Evolutionary conservation across 2,329 filamentous ascomycete genomes (phyloP).

Genomic region (Kalmusia sp.): DNA sequence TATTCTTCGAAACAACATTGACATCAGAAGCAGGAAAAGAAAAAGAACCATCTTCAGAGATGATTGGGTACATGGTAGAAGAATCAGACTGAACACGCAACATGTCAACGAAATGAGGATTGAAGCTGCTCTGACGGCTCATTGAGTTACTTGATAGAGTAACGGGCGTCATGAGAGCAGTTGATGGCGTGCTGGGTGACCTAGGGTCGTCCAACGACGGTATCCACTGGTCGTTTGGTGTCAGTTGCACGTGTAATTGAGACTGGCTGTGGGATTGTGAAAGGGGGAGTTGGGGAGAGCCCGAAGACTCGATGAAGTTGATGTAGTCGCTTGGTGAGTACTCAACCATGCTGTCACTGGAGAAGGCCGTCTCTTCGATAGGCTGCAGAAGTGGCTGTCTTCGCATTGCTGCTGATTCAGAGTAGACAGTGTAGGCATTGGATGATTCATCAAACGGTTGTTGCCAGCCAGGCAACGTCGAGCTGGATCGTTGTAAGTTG

Average conservation of each 20-base stretch:
- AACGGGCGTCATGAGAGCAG: constrained; percentile 47
- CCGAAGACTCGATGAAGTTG: constrained; percentile 35
- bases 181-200: constrained; percentile 46
- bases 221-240: constrained; percentile 39
- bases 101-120: constrained; percentile 52
- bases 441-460: constrained; percentile 25
- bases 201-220: constrained; percentile 41
- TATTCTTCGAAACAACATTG: constrained; percentile 36
- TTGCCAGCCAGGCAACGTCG: constrained; percentile 32
- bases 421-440: constrained; percentile 43
- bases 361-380: constrained; percentile 30
- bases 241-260: constrained; percentile 40
- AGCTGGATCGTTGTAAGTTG: constrained; percentile 31
- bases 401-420: constrained; percentile 26
- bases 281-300: constrained; percentile 28
- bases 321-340: constrained; percentile 48
- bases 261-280: constrained; percentile 27
- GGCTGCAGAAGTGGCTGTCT: constrained; percentile 31
- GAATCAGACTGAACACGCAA: constrained; percentile 52
- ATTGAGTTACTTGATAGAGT: constrained; percentile 48
- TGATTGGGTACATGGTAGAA: constrained; percentile 45
- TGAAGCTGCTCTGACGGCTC: constrained; percentile 56
- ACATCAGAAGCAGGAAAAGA: constrained; percentile 43
- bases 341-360: constrained; percentile 33
- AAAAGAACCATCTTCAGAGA: constrained; percentile 43